A percentile compares a stretch with the other conserved stretches of the same genome.
These are phyloP conservation scores for Seminavis robusta DNA, from an alignment of 108 stramenopile species.

Conservation along the genomic window DNA sequence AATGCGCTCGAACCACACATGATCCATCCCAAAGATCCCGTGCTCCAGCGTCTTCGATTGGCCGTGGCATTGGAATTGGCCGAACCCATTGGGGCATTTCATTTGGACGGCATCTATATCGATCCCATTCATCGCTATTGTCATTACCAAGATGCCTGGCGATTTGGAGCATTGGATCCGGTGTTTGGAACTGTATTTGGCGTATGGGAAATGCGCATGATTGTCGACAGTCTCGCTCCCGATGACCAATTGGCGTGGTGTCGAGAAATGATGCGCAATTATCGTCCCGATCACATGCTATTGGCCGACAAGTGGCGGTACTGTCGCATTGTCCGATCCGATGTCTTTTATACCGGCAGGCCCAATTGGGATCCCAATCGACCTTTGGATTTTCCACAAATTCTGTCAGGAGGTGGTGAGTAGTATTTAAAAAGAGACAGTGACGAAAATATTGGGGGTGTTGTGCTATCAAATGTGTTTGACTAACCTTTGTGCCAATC, in stretches of 20 bases:
- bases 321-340: slow-evolving; percentile 27
- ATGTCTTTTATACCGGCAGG: slow-evolving; percentile 34
- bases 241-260: slow-evolving; percentile 44
- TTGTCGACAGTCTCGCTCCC: slow-evolving; percentile 36
- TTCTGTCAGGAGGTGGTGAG: slow-evolving; percentile 45
- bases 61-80: slow-evolving; percentile 42
- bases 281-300: slow-evolving; percentile 46
- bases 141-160: slow-evolving; percentile 42
- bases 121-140: slow-evolving; percentile 45
- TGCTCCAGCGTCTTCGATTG: too few species aligned
- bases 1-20: too few species aligned
- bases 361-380: too few species aligned
- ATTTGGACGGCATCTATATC: slow-evolving; percentile 3
- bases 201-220: slow-evolving; percentile 38
- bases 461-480: too few species aligned
- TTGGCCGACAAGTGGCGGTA: slow-evolving; percentile 36
- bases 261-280: slow-evolving; percentile 39
- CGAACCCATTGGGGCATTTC: slow-evolving; percentile 11
- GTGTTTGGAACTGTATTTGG: slow-evolving; percentile 24
- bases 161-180: slow-evolving; percentile 33
- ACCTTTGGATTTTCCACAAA: slow-evolving; percentile 19
- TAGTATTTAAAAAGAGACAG: too few species aligned
- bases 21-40: too few species aligned
- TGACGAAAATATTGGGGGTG: too few species aligned
- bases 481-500: too few species aligned